Evolutionary conservation across 805 yeast species (phyloP).

Genomic region (Hemisphaericaspora nanyangensis): DNA sequence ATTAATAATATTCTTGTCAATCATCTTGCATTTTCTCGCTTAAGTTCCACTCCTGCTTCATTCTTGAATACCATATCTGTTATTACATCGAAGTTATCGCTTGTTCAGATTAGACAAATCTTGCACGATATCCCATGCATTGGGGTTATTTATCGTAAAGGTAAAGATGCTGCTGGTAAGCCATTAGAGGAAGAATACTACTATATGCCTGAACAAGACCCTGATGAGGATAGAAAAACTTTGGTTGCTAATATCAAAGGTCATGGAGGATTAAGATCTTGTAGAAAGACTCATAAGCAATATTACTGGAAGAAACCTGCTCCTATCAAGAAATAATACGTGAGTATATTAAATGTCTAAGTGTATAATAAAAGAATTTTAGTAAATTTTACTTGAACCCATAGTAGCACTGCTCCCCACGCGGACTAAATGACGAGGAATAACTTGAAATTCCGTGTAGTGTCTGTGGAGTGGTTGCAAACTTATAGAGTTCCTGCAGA

Average conservation of each 20-base stretch:
- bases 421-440: too few species aligned
- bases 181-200: slow-evolving; percentile 92
- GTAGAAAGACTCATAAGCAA: slow-evolving; percentile 93
- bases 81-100: slow-evolving; percentile 43
- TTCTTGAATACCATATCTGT: slow-evolving; percentile 61
- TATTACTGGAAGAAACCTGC: slow-evolving; percentile 69
- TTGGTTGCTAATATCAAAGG: slow-evolving; percentile 80
- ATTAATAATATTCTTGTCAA: slow-evolving; percentile 68
- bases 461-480: too few species aligned
- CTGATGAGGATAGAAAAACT: slow-evolving; percentile 61
- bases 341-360: too few species aligned
- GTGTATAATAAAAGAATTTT: too few species aligned
- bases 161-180: slow-evolving; percentile 96
- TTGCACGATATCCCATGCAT: slow-evolving; percentile 52
- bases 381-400: too few species aligned
- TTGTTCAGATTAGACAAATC: slow-evolving; percentile 41
- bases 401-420: too few species aligned
- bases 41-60: slow-evolving; percentile 83
- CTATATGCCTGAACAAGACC: slow-evolving; percentile 80
- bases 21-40: slow-evolving; percentile 85
- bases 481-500: slow-evolving; percentile 11
- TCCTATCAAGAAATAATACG: slow-evolving; percentile 32
- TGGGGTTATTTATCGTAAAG: slow-evolving; percentile 85
- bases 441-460: too few species aligned
- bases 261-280: slow-evolving; percentile 72